Evolutionary conservation across 805 yeast genomes (phyloP).

Genomic region (Maudiozyma turicensis): DNA sequence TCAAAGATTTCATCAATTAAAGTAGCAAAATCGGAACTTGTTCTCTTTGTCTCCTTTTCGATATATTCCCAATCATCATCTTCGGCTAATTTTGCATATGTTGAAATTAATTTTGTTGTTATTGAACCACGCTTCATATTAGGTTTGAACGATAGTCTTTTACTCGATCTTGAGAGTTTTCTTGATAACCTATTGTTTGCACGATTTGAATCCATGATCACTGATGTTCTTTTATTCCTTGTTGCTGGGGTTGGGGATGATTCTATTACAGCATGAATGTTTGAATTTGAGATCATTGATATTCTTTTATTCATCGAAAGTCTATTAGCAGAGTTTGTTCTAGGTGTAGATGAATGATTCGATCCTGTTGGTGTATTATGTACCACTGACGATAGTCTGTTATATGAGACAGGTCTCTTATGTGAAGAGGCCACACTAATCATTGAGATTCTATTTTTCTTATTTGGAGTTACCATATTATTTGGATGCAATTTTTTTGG

Average conservation of each 20-base stretch:
- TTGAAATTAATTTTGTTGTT: slow-evolving; percentile 58
- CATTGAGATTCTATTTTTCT: slow-evolving; percentile 33
- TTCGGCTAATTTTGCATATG: slow-evolving; percentile 63
- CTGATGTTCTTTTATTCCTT: slow-evolving; percentile 18
- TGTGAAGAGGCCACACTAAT: slow-evolving; percentile 41
- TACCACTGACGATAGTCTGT: slow-evolving; percentile 22
- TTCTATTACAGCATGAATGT: slow-evolving; percentile 6
- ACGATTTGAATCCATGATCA: slow-evolving; percentile 5
- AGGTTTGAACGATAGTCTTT: slow-evolving; percentile 32
- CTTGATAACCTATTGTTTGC: slow-evolving; percentile 5
- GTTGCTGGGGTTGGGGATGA: slow-evolving; percentile 27
- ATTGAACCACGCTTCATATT: slow-evolving; percentile 56
- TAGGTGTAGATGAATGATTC: slow-evolving; percentile 8
- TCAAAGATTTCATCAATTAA: slow-evolving; percentile 69
- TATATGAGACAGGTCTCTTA: slow-evolving; percentile 40
- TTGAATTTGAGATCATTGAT: slow-evolving; percentile 22
- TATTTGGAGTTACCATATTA: slow-evolving; percentile 18
- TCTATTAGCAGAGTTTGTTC: slow-evolving; percentile 16
- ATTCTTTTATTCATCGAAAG: slow-evolving; percentile 8
- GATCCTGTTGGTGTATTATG: slow-evolving; percentile 17
- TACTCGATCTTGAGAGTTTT: slow-evolving; percentile 21
- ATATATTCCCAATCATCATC: slow-evolving; percentile 57
- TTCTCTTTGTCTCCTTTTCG: slow-evolving; percentile 64
- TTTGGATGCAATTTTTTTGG: slow-evolving; percentile 4
- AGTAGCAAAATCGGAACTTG: slow-evolving; percentile 69